These are phyloP conservation scores for Chenopodium formosanum DNA, from an alignment of 148 eudicot genomes.

Conservation along the genomic window DNA sequence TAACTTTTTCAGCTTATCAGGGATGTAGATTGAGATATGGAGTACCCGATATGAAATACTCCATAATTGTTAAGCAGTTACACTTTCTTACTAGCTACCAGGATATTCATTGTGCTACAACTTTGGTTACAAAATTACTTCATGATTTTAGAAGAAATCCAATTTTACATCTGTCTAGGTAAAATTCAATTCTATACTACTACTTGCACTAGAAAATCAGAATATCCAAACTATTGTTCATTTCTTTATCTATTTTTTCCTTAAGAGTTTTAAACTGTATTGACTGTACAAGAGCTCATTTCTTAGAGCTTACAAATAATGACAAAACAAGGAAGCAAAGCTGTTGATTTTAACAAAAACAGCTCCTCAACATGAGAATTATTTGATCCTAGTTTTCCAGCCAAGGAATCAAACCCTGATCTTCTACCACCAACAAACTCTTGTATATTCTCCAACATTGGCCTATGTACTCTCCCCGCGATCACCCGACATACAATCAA, in stretches of 20 bases:
- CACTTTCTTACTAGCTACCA: neutral
- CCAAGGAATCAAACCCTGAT: slow-evolving; percentile 68
- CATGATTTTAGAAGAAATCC: neutral
- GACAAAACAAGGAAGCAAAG: slow-evolving; percentile 77
- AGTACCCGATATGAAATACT: too few relatives aligned
- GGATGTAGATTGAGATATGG: too few relatives aligned
- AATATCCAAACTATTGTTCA: neutral
- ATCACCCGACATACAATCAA: slow-evolving; percentile 72
- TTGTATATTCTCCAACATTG: slow-evolving; percentile 38
- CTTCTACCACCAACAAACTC: slow-evolving; percentile 33
- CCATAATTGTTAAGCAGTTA: too few relatives aligned
- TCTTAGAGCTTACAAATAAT: slow-evolving; percentile 49
- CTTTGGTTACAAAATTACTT: neutral
- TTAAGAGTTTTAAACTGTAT: too few relatives aligned
- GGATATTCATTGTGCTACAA: neutral
- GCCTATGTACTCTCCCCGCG: slow-evolving; percentile 75
- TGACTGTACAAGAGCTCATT: neutral
- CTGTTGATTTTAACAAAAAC: slow-evolving; percentile 49
- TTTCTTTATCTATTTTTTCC: neutral
- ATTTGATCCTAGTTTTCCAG: slow-evolving; percentile 51
- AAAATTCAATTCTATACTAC: too few relatives aligned
- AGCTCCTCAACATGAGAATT: slow-evolving; percentile 59
- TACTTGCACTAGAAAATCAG: neutral
- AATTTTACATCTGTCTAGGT: neutral
- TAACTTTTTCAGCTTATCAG: too few relatives aligned